phyloP scores from a whole-genome alignment of 2,329 filamentous ascomycete species.

The Madurella mycetomatis region DNA sequence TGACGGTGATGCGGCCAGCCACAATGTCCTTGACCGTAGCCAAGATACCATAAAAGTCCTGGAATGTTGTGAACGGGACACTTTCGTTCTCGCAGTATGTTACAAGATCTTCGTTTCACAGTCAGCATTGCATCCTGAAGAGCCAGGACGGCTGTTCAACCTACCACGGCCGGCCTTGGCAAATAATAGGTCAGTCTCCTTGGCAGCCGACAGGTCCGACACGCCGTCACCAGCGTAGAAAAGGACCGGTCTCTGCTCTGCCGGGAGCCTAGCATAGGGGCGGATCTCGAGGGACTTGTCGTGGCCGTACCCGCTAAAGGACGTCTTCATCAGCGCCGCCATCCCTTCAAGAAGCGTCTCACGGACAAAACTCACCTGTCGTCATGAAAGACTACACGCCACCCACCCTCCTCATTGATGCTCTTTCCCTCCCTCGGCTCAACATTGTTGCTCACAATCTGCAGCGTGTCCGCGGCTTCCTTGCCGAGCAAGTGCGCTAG shows the following conservation, averaged over 20 bases:
- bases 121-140: slow-evolving; percentile 17
- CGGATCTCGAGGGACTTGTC: slow-evolving; percentile 92
- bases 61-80: slow-evolving; percentile 83
- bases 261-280: slow-evolving; percentile 73
- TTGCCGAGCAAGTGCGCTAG: slow-evolving; percentile 74
- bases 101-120: slow-evolving; percentile 65
- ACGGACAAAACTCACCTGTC: slow-evolving; percentile 55
- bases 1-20: slow-evolving; percentile 22
- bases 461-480: slow-evolving; percentile 68
- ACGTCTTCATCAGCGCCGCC: slow-evolving; percentile 5
- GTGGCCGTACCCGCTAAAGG: slow-evolving; percentile 76
- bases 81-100: slow-evolving; percentile 79
- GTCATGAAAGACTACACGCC: slow-evolving; percentile 86
- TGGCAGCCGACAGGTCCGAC: slow-evolving; percentile 84
- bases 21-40: slow-evolving; percentile 25
- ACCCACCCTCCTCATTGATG: slow-evolving; percentile 76
- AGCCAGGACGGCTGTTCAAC: slow-evolving; percentile 22
- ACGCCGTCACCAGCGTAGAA: slow-evolving; percentile 96
- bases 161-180: slow-evolving; percentile 84
- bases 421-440: slow-evolving; percentile 58
- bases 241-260: slow-evolving; percentile 67
- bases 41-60: slow-evolving; percentile 64
- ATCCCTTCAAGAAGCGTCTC: neutral
- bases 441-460: slow-evolving; percentile 88
- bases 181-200: slow-evolving; percentile 89